phyloP scores from a whole-genome alignment of 164 flowering plant genomes.

The Platanus orientalis region DNA sequence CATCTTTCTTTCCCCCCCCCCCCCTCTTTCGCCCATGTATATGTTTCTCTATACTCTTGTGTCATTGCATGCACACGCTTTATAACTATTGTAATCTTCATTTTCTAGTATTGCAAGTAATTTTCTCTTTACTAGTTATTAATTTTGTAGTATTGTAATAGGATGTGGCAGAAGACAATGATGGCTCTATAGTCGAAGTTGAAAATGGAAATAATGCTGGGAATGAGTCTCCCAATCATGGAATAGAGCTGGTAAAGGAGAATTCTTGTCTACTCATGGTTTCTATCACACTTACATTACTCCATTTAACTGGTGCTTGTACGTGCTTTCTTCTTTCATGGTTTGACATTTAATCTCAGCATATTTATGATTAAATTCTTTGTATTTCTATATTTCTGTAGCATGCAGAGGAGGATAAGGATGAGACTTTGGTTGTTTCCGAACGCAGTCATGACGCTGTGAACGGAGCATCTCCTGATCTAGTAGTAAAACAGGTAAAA shows the following conservation, averaged over 20 bases:
- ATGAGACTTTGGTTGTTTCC: constrained; percentile 22
- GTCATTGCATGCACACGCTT: too few relatives aligned
- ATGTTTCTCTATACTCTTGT: too few relatives aligned
- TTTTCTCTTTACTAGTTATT: background rate
- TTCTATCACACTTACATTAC: too few relatives aligned
- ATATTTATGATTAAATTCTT: background rate
- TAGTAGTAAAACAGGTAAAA: constrained; percentile 21
- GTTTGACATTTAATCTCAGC: background rate
- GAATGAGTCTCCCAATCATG: constrained; percentile 19
- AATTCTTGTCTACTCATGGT: background rate
- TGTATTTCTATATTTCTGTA: constrained; percentile 13
- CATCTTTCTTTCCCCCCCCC: too few relatives aligned
- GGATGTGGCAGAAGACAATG: constrained; percentile 30
- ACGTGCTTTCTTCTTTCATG: constrained; percentile 1
- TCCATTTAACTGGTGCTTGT: background rate
- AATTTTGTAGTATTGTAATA: constrained; percentile 16
- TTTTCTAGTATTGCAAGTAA: too few relatives aligned
- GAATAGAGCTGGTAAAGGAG: constrained; percentile 25
- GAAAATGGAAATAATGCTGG: constrained; percentile 20
- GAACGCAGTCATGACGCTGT: constrained; percentile 32
- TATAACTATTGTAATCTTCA: too few relatives aligned
- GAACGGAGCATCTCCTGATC: constrained; percentile 21
- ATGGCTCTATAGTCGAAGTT: constrained; percentile 25
- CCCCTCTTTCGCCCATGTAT: too few relatives aligned
- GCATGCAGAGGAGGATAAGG: constrained; percentile 29